Percentiles rank a stretch among this genome's conserved stretches.
These are phyloP conservation scores for Hypoxylon sp. DNA, from an alignment of 2,329 filamentous ascomycete species.

Conservation along the genomic window DNA sequence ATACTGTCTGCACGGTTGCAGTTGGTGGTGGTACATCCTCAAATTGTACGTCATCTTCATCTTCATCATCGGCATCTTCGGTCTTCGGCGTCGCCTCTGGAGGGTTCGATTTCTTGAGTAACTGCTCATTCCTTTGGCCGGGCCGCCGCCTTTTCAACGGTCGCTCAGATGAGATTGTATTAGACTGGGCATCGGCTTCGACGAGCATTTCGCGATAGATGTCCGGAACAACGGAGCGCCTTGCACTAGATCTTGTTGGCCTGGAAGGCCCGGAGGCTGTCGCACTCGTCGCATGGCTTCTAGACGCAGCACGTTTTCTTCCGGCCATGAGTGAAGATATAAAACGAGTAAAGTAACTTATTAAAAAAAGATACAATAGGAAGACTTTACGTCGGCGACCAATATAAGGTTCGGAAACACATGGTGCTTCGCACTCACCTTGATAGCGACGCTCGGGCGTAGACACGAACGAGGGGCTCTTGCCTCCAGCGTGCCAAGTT, in stretches of 20 bases:
- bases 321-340: slow-evolving; percentile 49
- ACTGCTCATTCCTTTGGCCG: slow-evolving; percentile 53
- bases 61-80: slow-evolving; percentile 54
- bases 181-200: slow-evolving; percentile 61
- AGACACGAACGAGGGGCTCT: slow-evolving; percentile 33
- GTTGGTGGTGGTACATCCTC: slow-evolving; percentile 65
- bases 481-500: slow-evolving; percentile 13
- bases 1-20: slow-evolving; percentile 66
- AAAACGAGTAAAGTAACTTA: background rate
- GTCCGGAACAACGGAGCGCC: slow-evolving; percentile 52
- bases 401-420: slow-evolving; percentile 7
- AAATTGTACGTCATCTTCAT: slow-evolving; percentile 63
- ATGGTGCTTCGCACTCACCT: slow-evolving; percentile 17
- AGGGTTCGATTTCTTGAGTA: slow-evolving; percentile 30
- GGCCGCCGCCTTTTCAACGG: slow-evolving; percentile 61
- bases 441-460: slow-evolving; percentile 9
- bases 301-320: slow-evolving; percentile 50
- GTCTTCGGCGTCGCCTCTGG: slow-evolving; percentile 31
- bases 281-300: slow-evolving; percentile 39
- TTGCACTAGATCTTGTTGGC: slow-evolving; percentile 49
- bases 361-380: background rate
- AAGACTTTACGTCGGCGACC: slow-evolving; percentile 11
- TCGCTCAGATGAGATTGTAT: slow-evolving; percentile 54
- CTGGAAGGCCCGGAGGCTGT: slow-evolving; percentile 43
- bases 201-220: slow-evolving; percentile 66